phyloP scores from a whole-genome alignment of 345 rosid genomes.

The Dimocarpus longan region DNA sequence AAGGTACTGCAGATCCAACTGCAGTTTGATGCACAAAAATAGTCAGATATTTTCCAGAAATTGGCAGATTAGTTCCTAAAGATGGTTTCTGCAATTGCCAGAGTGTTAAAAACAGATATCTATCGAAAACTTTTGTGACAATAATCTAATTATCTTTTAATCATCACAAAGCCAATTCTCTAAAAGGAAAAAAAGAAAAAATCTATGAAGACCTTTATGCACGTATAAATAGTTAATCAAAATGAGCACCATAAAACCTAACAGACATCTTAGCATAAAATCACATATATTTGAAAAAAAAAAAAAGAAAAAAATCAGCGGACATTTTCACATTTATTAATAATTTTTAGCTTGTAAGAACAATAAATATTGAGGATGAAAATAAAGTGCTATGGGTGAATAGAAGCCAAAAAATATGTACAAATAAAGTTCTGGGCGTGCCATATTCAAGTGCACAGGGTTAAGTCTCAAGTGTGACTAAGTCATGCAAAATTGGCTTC shows the following conservation, averaged over 20 bases:
- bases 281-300: background rate
- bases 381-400: too few relatives aligned
- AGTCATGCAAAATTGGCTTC: too few relatives aligned
- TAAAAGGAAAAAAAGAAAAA: background rate
- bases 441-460: too few relatives aligned
- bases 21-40: conserved; percentile 21
- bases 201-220: background rate
- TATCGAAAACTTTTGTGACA: background rate
- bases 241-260: background rate
- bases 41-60: conserved; percentile 12
- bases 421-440: too few relatives aligned
- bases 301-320: too few relatives aligned
- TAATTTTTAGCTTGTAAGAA: too few relatives aligned
- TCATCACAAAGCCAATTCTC: background rate
- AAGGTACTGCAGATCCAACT: conserved; percentile 81
- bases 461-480: too few relatives aligned
- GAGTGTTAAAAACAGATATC: background rate
- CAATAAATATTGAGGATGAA: too few relatives aligned
- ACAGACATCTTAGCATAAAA: background rate
- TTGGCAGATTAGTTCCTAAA: background rate
- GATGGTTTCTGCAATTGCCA: conserved; percentile 15
- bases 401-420: too few relatives aligned
- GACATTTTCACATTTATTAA: too few relatives aligned
- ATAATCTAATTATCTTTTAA: background rate
- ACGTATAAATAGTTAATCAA: background rate